Base-by-base conservation (phyloP, 352 stramenopile species). In the Phytopythium kandeliae region DNA sequence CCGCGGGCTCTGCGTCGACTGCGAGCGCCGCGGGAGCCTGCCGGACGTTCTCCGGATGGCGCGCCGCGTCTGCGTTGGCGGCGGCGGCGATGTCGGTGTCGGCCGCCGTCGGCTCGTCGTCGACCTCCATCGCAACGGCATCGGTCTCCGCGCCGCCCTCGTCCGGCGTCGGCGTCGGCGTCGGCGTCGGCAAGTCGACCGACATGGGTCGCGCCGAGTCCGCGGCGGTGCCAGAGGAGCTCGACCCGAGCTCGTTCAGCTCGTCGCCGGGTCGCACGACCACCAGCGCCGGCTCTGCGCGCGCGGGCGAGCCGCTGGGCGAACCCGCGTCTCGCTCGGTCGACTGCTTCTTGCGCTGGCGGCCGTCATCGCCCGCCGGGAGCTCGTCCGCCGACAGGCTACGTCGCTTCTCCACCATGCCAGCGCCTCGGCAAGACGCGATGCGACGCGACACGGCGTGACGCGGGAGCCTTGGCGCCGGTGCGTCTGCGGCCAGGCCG, bases 381-480 rank as follows among this genome's bases (percentile, higher is more conserved):
- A 5, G 15, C 48, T 31, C 36, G 13, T 40, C 48, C 25, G 46
- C 47, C 40, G 58, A 42, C 35, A 66, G 58, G 62, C 60, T 78
- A 35, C 60, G 60, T 40, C 71, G 67, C 57, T 83, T 83, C 60
- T 79, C 71, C 51, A 73, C 69, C 71, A 82, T 82, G 7, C 12
- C n/a, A 25, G 24, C 24, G 41, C 2, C 42, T 16, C 35, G 1
- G 6, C 5, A 7, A 4, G 17, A 40, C 3, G 9, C 3, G 15
- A 40, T 4, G 17, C 16, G 35, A 6, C 3, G 9, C 9, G 19
- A 10, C 10, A 1, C 22, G 19, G 21, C 5, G 28, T 33, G n/a
- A n/a, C n/a, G n/a, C n/a, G n/a, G n/a, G n/a, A n/a, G n/a, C 28
- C 10, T 10, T 33, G 10, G 28, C 28, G 28, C 10, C 34, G 13